Conservation (phyloP, 345 rosid genomes). For the Gossypium turneri region DNA sequence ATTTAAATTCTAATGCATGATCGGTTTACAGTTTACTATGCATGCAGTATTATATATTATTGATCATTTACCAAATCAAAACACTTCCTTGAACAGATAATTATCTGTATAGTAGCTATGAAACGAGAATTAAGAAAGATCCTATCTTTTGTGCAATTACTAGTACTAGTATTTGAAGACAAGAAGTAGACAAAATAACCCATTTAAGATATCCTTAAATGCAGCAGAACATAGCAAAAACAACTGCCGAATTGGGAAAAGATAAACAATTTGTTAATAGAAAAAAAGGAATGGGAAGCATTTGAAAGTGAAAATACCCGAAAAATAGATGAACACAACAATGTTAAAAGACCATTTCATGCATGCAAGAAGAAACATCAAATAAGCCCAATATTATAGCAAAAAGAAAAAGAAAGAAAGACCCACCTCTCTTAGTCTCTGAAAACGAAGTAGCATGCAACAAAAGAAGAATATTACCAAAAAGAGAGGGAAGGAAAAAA, state of each 20-base stretch:
- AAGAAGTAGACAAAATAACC: background rate
- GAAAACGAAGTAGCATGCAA: conserved; percentile 25
- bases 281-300: conserved; percentile 14
- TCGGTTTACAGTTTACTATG: conserved; percentile 9
- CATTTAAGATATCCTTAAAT: background rate
- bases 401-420: background rate
- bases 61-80: conserved; percentile 1
- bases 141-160: conserved; percentile 10
- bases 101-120: background rate
- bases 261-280: background rate
- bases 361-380: conserved; percentile 26
- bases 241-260: background rate
- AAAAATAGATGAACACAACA: conserved; percentile 14
- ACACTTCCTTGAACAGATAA: background rate
- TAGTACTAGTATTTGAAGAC: too few species aligned
- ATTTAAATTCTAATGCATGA: conserved; percentile 6
- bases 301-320: conserved; percentile 6
- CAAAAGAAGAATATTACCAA: background rate
- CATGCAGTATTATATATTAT: conserved; percentile 6
- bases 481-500: background rate
- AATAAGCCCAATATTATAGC: background rate
- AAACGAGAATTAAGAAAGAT: conserved; percentile 2
- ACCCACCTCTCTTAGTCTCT: conserved; percentile 3
- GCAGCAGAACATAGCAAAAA: conserved; percentile 1
- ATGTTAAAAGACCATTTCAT: conserved; percentile 16